Base-by-base conservation (phyloP, 495 filamentous ascomycete genomes). In the Neurospora sp. region DNA sequence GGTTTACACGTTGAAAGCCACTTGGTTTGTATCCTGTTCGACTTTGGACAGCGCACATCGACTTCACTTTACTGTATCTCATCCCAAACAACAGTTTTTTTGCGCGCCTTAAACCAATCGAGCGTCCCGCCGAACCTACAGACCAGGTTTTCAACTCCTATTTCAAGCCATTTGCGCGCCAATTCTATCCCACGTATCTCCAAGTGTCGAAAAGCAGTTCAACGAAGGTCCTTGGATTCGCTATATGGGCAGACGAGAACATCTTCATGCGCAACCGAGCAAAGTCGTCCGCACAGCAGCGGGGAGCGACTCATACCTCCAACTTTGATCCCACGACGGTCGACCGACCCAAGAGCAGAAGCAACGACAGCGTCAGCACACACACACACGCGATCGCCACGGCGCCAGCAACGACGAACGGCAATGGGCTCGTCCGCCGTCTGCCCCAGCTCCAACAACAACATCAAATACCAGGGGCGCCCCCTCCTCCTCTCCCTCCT, bases 261-360 rank as follows among this genome's bases (percentile, higher is more conserved):
- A 70, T 73, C 75, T 80, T 77, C 71, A 80, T 80, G 79, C 79
- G 72, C 77, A 78, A 75, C 77, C 75, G 76, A 76, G 73, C 73
- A 68, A 75, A 61, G 75, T 68, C 77, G 71, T 72, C 77, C 74
- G 79, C 76, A 74, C 76, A 75, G 70, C 76, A 72, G 76, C 76
- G 76, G 72, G 72, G 71, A 74, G 53, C 53, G 53, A 53, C 73
- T 73, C 73, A 75, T 71, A 35, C 53, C 53, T 35, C 53, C 53
- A 61, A 61, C 53, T 35, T 61, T 14, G 14, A 61, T 61, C 27
- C 22, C 53, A 61, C 53, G 53, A 31, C 53, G 12, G 5, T 27
- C 14, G 53, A 66, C 14, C 27, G 46, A 12, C 46, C 27, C 14
- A 66, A 66, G 53, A 66, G 53, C 53, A 66, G 53, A 66, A 66